These are phyloP conservation scores for Coniosporium apollinis DNA, from an alignment of 495 filamentous ascomycete species.

Conservation along the genomic window DNA sequence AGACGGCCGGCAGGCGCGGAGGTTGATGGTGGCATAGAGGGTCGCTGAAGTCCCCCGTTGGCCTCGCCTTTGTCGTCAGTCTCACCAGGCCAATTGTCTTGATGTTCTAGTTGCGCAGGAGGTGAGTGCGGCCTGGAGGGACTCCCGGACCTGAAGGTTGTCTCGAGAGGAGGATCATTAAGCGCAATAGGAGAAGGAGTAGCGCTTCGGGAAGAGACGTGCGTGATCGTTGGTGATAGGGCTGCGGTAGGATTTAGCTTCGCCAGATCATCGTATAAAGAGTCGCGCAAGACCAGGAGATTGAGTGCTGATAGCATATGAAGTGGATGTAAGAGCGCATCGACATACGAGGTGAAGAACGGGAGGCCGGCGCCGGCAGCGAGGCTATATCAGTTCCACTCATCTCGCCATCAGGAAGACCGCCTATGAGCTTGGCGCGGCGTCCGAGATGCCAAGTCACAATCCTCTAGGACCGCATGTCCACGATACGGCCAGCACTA, in stretches of 20 bases:
- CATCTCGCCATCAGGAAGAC: not conserved
- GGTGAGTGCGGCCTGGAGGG: slow-evolving; percentile 3
- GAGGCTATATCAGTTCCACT: slow-evolving; percentile 6
- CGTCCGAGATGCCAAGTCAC: no score
- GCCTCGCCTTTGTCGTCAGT: not conserved
- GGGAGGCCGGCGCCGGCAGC: slow-evolving; percentile 20
- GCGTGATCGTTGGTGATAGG: slow-evolving; percentile 1
- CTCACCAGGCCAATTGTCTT: slow-evolving; percentile 1
- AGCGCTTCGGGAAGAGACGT: not conserved
- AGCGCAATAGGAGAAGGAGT: not conserved
- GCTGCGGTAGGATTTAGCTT: slow-evolving; percentile 19
- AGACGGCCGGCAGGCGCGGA: slow-evolving; percentile 28
- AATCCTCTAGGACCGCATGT: no score
- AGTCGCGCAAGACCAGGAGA: slow-evolving; percentile 33
- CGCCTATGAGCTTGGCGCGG: no score
- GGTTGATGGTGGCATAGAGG: slow-evolving; percentile 13
- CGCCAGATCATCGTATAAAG: slow-evolving; percentile 22
- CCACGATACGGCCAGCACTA: no score
- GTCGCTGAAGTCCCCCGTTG: slow-evolving; percentile 5
- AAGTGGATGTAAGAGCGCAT: slow-evolving; percentile 24
- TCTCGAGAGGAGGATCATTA: slow-evolving; percentile 2
- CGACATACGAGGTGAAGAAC: slow-evolving; percentile 22
- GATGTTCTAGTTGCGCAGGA: slow-evolving; percentile 1
- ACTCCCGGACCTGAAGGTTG: slow-evolving; percentile 1
- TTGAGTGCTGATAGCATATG: slow-evolving; percentile 26